A percentile compares a stretch with the other conserved stretches of the same genome.
Evolutionary conservation across 2,329 filamentous ascomycete genomes (phyloP).

Genomic region (Aspergillus terreus): DNA sequence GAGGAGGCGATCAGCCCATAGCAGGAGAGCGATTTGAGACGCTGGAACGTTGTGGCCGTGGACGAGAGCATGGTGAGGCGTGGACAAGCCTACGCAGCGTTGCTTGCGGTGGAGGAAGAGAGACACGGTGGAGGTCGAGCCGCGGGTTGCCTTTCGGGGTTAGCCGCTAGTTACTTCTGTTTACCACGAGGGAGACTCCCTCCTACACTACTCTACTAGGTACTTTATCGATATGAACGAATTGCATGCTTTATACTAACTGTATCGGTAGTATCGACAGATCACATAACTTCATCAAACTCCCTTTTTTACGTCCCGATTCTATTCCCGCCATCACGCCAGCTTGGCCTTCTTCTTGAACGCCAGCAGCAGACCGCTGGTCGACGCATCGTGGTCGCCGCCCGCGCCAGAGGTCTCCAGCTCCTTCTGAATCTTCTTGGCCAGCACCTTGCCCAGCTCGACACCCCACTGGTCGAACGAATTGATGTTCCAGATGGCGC

Average conservation of each 20-base stretch:
- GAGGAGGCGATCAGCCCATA: slow-evolving; percentile 16
- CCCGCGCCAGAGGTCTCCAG: slow-evolving; percentile 71
- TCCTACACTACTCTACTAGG: background rate
- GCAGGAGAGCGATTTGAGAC: background rate
- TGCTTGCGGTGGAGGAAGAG: background rate
- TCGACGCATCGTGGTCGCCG: slow-evolving; percentile 77
- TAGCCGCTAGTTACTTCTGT: background rate
- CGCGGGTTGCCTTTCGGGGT: background rate
- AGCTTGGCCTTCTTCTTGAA: slow-evolving; percentile 75
- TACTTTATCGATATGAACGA: too few relatives aligned
- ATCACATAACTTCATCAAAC: slow-evolving; percentile 16
- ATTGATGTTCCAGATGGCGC: slow-evolving; percentile 99
- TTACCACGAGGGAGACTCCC: background rate
- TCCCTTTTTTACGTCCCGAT: background rate
- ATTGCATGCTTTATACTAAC: too few relatives aligned
- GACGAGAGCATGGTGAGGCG: background rate
- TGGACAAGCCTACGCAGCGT: too few relatives aligned
- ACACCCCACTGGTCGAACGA: slow-evolving; percentile 99
- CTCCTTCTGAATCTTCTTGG: slow-evolving; percentile 86
- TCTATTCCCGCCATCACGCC: slow-evolving; percentile 35
- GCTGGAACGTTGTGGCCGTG: background rate
- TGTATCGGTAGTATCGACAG: too few relatives aligned
- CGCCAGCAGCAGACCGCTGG: slow-evolving; percentile 80
- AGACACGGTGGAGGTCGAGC: background rate
- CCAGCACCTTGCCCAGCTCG: slow-evolving; percentile 92